Evolutionary conservation across 345 rosid genomes (phyloP), one percentile per base, ranked within the genome.

Genomic region (Hevea brasiliensis): DNA sequence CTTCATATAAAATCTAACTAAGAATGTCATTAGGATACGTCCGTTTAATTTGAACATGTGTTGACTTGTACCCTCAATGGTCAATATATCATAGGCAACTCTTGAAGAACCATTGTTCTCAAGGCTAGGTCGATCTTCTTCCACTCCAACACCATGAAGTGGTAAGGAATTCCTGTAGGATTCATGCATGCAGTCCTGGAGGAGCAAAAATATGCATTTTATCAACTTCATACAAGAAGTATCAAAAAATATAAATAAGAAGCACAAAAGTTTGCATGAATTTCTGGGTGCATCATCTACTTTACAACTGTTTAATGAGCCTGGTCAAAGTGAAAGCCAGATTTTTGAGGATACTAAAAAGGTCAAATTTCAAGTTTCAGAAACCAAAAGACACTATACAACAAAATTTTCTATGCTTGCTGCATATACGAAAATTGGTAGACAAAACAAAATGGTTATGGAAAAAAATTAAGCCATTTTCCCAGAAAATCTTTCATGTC

Each of bases 141-240:
- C 97, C 63, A 81, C 87, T 76, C 81, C 90, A 27, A 86, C 93
- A 73, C 70, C 76, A 55, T 86, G 91, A 50, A 90, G 84, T 7
- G 85, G 89, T 73, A 94, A 76, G 47, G 97, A 72, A 84, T 74
- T 81, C 74, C 89, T 76, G 70, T 86, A 94, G 17, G 95, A 87
- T 73, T 89, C 92, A 41, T 89, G 93, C 75, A 94, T 76, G 79
- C 96, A 88, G 6, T 90, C 93, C 97, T 90, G 78, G 18, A 32
- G 47, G 9, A 59, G 44, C 2, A 53, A 24, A 47, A 61, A 11
- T 1, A 26, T 10, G 37, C 21, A n/a, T 40, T 42, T 29, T 32
- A 61, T 37, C 3, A 42, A 56, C 23, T 35, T 18, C 18, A 44
- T 44, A 35, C 7, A 27, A 20, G 56, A 2, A 73, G 0, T 4